These are phyloP conservation scores for Strobilomyces dryophilus DNA, from an alignment of 768 basidiomycete genomes.

Conservation along the genomic window DNA sequence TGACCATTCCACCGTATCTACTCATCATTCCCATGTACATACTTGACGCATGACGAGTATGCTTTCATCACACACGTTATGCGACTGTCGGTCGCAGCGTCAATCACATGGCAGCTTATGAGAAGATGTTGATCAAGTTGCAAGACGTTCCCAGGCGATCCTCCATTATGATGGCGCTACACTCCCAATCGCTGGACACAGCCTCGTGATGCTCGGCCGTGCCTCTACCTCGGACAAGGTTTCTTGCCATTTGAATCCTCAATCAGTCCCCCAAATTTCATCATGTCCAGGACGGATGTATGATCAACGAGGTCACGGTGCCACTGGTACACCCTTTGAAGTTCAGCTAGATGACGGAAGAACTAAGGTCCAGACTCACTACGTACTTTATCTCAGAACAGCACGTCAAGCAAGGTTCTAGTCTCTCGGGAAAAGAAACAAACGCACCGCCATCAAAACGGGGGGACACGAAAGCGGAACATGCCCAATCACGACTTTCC, in stretches of 20 bases:
- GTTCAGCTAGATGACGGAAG: background rate
- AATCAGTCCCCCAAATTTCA: slow-evolving; percentile 20
- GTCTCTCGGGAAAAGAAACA: background rate
- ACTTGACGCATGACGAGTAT: slow-evolving; percentile 14
- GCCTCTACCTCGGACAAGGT: slow-evolving; percentile 13
- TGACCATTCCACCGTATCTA: slow-evolving; percentile 9
- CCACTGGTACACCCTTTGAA: background rate
- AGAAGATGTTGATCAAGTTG: slow-evolving; percentile 3
- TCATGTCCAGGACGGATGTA: background rate
- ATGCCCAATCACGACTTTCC: slow-evolving; percentile 1
- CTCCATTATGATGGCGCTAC: background rate
- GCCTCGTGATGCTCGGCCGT: slow-evolving; percentile 11
- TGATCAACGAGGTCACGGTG: slow-evolving; percentile 1
- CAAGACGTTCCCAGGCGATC: slow-evolving; percentile 5
- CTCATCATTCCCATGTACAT: slow-evolving; percentile 20
- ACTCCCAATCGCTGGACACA: slow-evolving; percentile 8
- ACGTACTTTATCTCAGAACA: slow-evolving; percentile 1
- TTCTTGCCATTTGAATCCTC: slow-evolving; percentile 10
- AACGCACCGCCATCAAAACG: slow-evolving; percentile 4
- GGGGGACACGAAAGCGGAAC: slow-evolving; percentile 7
- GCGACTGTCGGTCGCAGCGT: slow-evolving; percentile 1
- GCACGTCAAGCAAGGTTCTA: slow-evolving; percentile 27
- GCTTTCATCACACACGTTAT: slow-evolving; percentile 9
- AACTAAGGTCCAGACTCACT: background rate
- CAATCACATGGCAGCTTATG: slow-evolving; percentile 10